Base-by-base conservation (phyloP, 2,329 filamentous ascomycete genomes). In the Beauveria bassiana region DNA sequence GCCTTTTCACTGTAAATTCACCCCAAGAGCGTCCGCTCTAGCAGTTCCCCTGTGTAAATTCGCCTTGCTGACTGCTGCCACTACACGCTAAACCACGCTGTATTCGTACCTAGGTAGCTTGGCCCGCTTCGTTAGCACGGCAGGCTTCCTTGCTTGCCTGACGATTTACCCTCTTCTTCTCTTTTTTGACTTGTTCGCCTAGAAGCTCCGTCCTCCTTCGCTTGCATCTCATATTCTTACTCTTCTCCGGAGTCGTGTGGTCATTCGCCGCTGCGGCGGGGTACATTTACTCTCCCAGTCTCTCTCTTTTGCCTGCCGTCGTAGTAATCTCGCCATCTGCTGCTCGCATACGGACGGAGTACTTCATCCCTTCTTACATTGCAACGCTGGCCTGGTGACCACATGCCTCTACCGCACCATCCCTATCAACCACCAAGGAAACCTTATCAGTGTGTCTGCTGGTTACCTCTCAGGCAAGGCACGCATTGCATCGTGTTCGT, bases 371-470 rank as follows among this genome's bases (percentile, higher is more conserved):
- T 9, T 47, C 42, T 38, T 38, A 46, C 54, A 46, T 18, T 42
- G 34, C 42, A 46, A 56, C 40, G 46, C 54, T 14, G 10, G 24
- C 34, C 56, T 51, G 40, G 56, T 59, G 56, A 51, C 56, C 56
- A 51, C 45, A 51, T 59, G 45, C 51, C 56, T 59, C 18, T 46
- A 51, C 56, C 5, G 34, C 46, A 42, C 34, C 31, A 58, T 42
- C 55, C 14, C 5, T 31, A n/a, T 53, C 43, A 40, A 50, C 46
- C 38, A 26, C 56, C 16, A 8, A 38, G 12, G 18, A 56, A 31
- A 22, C 18, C 34, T 51, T 50, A 50, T 26, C 56, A 59, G 46
- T 42, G 45, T 22, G 53, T 56, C 53, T 56, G 53, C 54, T 59
- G 46, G 34, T 43, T 46, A 58, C 28, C 40, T 56, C 7, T 22